Evolutionary conservation across 2,329 filamentous ascomycete genomes (phyloP).

Genomic region (Botrytis byssoidea): DNA sequence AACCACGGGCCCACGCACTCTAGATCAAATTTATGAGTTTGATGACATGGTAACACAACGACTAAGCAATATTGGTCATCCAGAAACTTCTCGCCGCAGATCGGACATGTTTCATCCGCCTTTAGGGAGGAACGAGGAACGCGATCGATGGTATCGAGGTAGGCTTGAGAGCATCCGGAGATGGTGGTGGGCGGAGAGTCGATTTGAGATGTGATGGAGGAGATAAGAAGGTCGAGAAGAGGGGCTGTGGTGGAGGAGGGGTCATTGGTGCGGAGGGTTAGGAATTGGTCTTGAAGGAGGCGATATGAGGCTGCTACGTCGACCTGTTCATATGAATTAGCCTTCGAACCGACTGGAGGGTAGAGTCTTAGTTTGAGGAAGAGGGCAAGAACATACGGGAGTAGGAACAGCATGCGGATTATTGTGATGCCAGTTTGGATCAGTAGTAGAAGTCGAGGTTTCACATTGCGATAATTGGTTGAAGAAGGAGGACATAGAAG

Average conservation of each 20-base stretch:
- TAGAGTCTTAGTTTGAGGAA: neutral
- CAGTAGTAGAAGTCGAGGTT: conserved; percentile 34
- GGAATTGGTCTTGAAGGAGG: conserved; percentile 58
- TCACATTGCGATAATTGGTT: conserved; percentile 49
- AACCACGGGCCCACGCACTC: conserved; percentile 68
- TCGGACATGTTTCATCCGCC: conserved; percentile 55
- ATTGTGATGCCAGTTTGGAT: conserved; percentile 37
- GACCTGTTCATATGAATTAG: conserved; percentile 34
- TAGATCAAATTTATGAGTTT: conserved; percentile 60
- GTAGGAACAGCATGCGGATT: conserved; percentile 60
- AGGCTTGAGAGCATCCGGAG: conserved; percentile 56
- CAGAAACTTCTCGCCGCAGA: conserved; percentile 61
- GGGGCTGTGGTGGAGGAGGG: conserved; percentile 42
- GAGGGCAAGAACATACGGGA: conserved; percentile 39
- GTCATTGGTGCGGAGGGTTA: conserved; percentile 49
- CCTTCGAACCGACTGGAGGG: neutral
- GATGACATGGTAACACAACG: conserved; percentile 62
- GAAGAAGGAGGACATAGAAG: conserved; percentile 65
- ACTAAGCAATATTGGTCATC: conserved; percentile 63
- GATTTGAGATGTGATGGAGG: conserved; percentile 50
- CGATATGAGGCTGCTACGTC: conserved; percentile 57
- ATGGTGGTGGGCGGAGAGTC: conserved; percentile 52
- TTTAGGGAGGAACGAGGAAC: conserved; percentile 52
- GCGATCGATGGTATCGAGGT: conserved; percentile 58
- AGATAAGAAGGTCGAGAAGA: conserved; percentile 52